These are phyloP conservation scores for Candolleomyces aberdarensis DNA, from an alignment of 768 basidiomycete genomes.

Conservation along the genomic window DNA sequence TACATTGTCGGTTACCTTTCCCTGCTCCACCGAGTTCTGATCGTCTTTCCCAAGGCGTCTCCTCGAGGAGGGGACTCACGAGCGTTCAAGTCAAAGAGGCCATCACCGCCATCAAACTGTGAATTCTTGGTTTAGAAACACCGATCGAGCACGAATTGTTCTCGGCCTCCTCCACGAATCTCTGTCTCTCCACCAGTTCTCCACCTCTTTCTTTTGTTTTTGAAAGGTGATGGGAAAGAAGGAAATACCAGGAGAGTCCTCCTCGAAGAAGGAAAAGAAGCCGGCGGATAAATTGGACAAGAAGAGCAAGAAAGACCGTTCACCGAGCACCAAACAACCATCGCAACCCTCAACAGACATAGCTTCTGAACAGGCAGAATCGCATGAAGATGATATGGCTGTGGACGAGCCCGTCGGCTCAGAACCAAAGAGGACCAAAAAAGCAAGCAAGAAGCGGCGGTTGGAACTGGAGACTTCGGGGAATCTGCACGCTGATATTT, in stretches of 20 bases:
- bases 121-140: too few relatives aligned
- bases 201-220: background rate
- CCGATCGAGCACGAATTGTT: too few relatives aligned
- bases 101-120: too few relatives aligned
- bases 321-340: background rate
- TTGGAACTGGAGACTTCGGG: background rate
- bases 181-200: background rate
- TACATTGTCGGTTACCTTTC: too few relatives aligned
- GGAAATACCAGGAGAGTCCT: background rate
- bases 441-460: background rate
- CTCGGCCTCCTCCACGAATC: too few relatives aligned
- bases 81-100: too few relatives aligned
- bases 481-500: background rate
- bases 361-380: constrained; percentile 5
- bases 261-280: background rate
- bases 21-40: too few relatives aligned
- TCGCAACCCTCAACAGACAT: background rate
- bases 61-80: too few relatives aligned
- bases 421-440: background rate
- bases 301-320: constrained; percentile 11
- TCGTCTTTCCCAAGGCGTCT: too few relatives aligned
- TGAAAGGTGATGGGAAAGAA: background rate
- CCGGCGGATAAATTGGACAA: background rate
- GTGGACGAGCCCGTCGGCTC: background rate
- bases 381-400: constrained; percentile 5